Percentiles rank a stretch among this genome's conserved stretches.
Evolutionary conservation across 805 yeast species (phyloP).

Genomic region (Candida taoyuanica): DNA sequence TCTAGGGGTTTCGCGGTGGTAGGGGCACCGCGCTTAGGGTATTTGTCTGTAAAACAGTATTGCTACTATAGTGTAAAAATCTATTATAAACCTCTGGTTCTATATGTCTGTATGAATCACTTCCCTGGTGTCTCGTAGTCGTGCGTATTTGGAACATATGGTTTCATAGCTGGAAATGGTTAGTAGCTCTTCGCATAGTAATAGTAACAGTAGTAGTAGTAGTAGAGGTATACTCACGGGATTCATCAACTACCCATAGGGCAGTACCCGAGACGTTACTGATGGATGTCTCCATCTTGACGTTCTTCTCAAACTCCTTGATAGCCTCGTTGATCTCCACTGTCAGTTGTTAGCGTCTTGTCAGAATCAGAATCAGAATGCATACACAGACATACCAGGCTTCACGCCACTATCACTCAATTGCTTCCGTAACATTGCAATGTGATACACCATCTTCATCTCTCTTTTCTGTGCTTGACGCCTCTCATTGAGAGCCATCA

Average conservation of each 20-base stretch:
- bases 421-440: constrained; percentile 61
- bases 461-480: constrained; percentile 42
- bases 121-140: constrained; percentile 43
- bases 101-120: too few species aligned
- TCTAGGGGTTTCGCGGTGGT: too few species aligned
- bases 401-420: constrained; percentile 49
- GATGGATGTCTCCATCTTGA: constrained; percentile 53
- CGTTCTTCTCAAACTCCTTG: constrained; percentile 51
- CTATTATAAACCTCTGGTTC: too few species aligned
- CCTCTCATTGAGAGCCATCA: constrained; percentile 49
- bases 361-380: neutral
- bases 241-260: constrained; percentile 56
- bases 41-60: too few species aligned
- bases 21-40: too few species aligned
- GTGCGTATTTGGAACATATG: constrained; percentile 51
- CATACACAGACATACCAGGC: constrained; percentile 34
- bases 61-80: too few species aligned
- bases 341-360: constrained; percentile 13
- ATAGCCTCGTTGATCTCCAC: constrained; percentile 48
- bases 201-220: neutral
- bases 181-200: neutral
- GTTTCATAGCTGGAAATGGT: constrained; percentile 35
- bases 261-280: constrained; percentile 50
- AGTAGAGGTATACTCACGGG: constrained; percentile 28
- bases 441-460: constrained; percentile 60